A percentile compares a stretch with the other conserved stretches of the same genome.
These are phyloP conservation scores for Helianthus tuberosus DNA, from an alignment of 129 eudicot species.

Conservation along the genomic window DNA sequence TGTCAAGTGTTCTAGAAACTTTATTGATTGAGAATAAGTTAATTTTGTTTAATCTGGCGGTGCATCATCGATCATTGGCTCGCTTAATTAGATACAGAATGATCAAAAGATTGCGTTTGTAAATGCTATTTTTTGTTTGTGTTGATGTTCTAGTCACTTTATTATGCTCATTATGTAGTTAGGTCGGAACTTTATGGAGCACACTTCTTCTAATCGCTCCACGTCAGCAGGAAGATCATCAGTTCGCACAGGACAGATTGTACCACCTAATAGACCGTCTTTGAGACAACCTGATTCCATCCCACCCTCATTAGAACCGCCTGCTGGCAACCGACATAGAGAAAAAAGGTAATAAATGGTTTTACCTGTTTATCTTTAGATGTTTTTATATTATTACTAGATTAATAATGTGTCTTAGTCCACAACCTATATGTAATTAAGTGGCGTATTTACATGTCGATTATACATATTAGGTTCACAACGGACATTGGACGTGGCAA, in stretches of 20 bases:
- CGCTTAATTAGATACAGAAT: too few species aligned
- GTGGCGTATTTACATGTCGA: neutral
- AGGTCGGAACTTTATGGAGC: slow-evolving; percentile 97
- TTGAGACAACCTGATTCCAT: slow-evolving; percentile 62
- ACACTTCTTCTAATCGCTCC: slow-evolving; percentile 74
- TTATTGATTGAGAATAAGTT: too few species aligned
- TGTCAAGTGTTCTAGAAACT: neutral
- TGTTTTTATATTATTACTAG: neutral
- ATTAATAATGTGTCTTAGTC: neutral
- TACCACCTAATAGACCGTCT: slow-evolving; percentile 64
- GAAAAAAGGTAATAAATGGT: slow-evolving; percentile 60
- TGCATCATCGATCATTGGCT: too few species aligned
- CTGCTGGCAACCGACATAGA: slow-evolving; percentile 49
- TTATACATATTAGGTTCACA: slow-evolving; percentile 46
- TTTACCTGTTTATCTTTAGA: slow-evolving; percentile 5
- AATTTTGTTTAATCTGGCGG: too few species aligned
- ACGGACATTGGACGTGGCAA: slow-evolving; percentile 60
- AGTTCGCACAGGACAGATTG: slow-evolving; percentile 52
- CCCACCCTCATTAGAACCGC: slow-evolving; percentile 74
- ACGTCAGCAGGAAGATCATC: slow-evolving; percentile 96
- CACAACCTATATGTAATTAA: neutral
- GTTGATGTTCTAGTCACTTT: slow-evolving; percentile 34
- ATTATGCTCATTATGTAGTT: slow-evolving; percentile 64
- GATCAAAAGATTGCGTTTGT: too few species aligned
- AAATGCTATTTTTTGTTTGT: neutral